phyloP scores from a whole-genome alignment of 768 basidiomycete species.

The Mycena galopus region DNA sequence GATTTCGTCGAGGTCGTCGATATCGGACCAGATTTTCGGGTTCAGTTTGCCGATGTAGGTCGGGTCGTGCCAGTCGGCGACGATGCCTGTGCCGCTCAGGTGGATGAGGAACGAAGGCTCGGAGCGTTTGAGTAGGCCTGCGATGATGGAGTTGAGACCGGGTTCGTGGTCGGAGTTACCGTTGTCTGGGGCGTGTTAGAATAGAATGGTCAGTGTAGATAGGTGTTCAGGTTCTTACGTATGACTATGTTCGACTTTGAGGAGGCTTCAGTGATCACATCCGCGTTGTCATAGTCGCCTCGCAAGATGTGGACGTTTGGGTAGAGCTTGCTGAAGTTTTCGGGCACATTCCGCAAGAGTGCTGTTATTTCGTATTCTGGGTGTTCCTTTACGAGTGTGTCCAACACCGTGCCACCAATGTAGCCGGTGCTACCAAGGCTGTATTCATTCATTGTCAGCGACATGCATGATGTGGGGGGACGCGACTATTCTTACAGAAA shows the following conservation, averaged over 20 bases:
- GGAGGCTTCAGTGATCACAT: constrained; percentile 12
- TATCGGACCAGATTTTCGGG: constrained; percentile 18
- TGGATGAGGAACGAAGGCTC: constrained; percentile 28
- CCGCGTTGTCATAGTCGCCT: constrained; percentile 27
- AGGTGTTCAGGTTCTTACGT: background rate
- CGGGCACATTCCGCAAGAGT: constrained; percentile 27
- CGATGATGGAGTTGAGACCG: constrained; percentile 21
- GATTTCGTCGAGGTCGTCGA: constrained; percentile 25
- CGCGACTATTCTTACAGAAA: no score
- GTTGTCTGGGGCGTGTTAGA: background rate
- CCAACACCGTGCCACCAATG: constrained; percentile 29
- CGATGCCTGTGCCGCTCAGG: constrained; percentile 24
- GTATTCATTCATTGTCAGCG: no score
- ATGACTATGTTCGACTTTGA: constrained; percentile 24
- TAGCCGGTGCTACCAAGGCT: constrained; percentile 28
- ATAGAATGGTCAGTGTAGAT: background rate
- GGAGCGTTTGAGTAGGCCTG: constrained; percentile 18
- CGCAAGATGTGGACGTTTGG: constrained; percentile 23
- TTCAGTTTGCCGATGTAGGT: constrained; percentile 8
- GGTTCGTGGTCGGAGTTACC: constrained; percentile 33
- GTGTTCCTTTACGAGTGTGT: constrained; percentile 17
- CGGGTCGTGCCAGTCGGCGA: constrained; percentile 21
- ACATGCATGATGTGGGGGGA: no score
- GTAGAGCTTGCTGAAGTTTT: constrained; percentile 18
- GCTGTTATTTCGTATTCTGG: constrained; percentile 27